Evolutionary conservation across 192 early-diverging fungal genomes (phyloP).

Genomic region (Pilobolus umbonatus): DNA sequence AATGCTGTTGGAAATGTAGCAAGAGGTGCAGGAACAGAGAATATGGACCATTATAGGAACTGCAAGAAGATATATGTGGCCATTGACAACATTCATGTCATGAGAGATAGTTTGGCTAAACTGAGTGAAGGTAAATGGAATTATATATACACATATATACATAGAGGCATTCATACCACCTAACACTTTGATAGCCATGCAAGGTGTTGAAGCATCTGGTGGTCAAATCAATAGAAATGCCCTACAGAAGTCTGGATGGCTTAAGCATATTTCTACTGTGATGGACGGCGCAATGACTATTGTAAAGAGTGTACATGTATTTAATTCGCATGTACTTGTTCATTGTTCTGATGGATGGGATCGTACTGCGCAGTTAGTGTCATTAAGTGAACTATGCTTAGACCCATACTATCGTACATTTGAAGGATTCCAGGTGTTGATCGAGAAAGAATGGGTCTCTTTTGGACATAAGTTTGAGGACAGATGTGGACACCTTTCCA

Average conservation of each 20-base stretch:
- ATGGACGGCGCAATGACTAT: conserved; percentile 78
- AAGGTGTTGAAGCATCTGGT: conserved; percentile 41
- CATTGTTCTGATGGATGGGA: conserved; percentile 99
- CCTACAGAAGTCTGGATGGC: conserved; percentile 77
- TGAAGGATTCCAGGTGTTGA: conserved; percentile 81
- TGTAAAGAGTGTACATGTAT: conserved; percentile 70
- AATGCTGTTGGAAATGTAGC: conserved; percentile 93
- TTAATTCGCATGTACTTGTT: conserved; percentile 81
- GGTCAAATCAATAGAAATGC: conserved; percentile 45
- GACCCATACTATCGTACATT: conserved; percentile 96
- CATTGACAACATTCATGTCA: conserved; percentile 98
- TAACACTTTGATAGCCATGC: conserved; percentile 37
- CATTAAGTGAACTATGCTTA: conserved; percentile 83
- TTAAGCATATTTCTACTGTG: conserved; percentile 79
- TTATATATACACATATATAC: neutral
- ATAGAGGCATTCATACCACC: neutral
- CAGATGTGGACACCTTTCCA: conserved; percentile 86
- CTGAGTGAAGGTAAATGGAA: conserved; percentile 69
- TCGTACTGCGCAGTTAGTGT: conserved; percentile 90
- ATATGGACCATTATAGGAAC: conserved; percentile 86
- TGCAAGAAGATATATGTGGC: conserved; percentile 85
- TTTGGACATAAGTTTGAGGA: conserved; percentile 96
- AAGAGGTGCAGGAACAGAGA: conserved; percentile 92
- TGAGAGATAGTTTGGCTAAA: conserved; percentile 82
- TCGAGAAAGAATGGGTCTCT: conserved; percentile 98